These are phyloP conservation scores for Chimonanthus praecox DNA, from an alignment of 164 flowering plant genomes.

Conservation along the genomic window DNA sequence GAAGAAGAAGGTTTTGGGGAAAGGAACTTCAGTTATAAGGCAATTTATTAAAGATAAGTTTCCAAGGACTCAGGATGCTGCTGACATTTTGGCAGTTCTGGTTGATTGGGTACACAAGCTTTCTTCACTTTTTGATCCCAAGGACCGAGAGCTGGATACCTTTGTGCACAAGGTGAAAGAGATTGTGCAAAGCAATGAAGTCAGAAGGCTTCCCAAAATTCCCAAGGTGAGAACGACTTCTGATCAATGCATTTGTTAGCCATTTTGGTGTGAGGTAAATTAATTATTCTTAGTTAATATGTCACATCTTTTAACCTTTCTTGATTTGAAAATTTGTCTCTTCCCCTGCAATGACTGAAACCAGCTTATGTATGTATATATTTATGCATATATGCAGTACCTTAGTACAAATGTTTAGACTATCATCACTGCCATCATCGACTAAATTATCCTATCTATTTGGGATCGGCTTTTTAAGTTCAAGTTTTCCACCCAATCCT, in stretches of 20 bases:
- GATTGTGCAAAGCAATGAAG: constrained; percentile 76
- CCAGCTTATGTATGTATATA: too few species aligned
- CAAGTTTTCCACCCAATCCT: too few species aligned
- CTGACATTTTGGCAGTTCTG: constrained; percentile 15
- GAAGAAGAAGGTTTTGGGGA: constrained; percentile 70
- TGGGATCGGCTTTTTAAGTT: too few species aligned
- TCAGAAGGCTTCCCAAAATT: constrained; percentile 77
- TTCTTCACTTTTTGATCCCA: constrained; percentile 49
- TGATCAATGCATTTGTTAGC: not conserved
- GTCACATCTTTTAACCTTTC: not conserved
- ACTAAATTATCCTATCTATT: too few species aligned
- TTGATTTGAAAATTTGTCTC: not conserved
- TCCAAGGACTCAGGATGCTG: constrained; percentile 12
- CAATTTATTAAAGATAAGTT: constrained; percentile 52
- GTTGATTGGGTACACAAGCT: constrained; percentile 35
- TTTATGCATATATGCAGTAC: not conserved
- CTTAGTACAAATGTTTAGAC: not conserved
- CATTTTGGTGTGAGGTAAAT: not conserved
- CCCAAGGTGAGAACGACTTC: constrained; percentile 52
- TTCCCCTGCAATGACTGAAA: not conserved
- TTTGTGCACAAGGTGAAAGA: constrained; percentile 60
- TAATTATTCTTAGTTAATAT: not conserved
- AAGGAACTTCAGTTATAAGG: constrained; percentile 56
- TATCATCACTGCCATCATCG: too few species aligned
- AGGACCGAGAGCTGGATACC: constrained; percentile 34